Conservation (phyloP, 352 stramenopile genomes). For the Phytophthora sp. region DNA sequence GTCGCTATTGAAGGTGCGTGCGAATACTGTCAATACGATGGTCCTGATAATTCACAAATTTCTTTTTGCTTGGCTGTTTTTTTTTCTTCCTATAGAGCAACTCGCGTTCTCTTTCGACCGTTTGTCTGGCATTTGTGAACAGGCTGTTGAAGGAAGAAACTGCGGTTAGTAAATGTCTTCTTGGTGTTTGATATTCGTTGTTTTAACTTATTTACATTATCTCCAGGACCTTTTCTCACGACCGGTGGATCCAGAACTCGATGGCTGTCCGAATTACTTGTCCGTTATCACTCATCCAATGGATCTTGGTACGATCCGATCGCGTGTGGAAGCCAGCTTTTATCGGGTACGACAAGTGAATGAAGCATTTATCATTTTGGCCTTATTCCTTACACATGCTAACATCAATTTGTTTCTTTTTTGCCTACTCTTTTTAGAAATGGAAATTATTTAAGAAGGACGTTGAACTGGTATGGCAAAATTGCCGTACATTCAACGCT, state of each 20-base stretch:
- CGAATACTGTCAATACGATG: neutral
- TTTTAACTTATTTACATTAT: slow-evolving; percentile 12
- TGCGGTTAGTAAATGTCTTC: slow-evolving; percentile 45
- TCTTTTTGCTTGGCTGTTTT: slow-evolving; percentile 1
- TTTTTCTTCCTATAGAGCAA: slow-evolving; percentile 25
- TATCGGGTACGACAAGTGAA: slow-evolving; percentile 63
- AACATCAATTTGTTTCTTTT: slow-evolving; percentile 28
- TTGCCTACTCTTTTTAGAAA: slow-evolving; percentile 39
- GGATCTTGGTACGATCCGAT: slow-evolving; percentile 85
- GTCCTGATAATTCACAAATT: neutral
- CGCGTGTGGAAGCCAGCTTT: slow-evolving; percentile 55
- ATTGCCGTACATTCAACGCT: slow-evolving; percentile 85
- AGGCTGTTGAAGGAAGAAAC: slow-evolving; percentile 78
- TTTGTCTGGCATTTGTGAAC: slow-evolving; percentile 70
- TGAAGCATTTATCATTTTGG: neutral
- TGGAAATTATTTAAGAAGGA: slow-evolving; percentile 85
- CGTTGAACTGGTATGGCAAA: slow-evolving; percentile 82
- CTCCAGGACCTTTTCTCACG: slow-evolving; percentile 81
- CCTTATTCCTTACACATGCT: slow-evolving; percentile 1
- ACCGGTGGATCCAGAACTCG: slow-evolving; percentile 80
- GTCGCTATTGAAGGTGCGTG: slow-evolving; percentile 55
- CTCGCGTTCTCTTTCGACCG: slow-evolving; percentile 44
- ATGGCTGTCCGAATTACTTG: slow-evolving; percentile 88
- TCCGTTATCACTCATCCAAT: slow-evolving; percentile 85
- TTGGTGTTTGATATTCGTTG: neutral